phyloP scores from a whole-genome alignment of 305 asterid genomes.

The Ilex paraguariensis region DNA sequence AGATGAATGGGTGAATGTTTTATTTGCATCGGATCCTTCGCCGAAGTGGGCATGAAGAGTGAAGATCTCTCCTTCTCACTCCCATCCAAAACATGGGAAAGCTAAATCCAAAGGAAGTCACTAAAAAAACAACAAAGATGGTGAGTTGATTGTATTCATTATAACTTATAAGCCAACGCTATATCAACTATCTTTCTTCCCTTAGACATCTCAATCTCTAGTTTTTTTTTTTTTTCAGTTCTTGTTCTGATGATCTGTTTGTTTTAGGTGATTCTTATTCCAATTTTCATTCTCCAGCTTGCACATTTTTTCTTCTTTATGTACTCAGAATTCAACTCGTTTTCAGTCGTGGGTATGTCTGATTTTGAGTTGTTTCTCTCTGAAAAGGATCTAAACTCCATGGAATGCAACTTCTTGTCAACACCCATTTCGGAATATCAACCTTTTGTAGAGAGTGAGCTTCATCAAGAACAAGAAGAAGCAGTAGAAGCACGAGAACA shows the following conservation, averaged over 20 bases:
- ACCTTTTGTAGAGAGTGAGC: not conserved
- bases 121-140: conserved; percentile 16
- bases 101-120: conserved; percentile 6
- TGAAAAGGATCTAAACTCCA: conserved; percentile 21
- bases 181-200: conserved; percentile 23
- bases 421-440: conserved; percentile 3
- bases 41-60: conserved; percentile 22
- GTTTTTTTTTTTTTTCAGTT: conserved; percentile 9
- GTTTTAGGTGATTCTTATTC: conserved; percentile 8
- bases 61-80: not conserved
- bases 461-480: not conserved
- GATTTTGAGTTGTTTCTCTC: conserved; percentile 14
- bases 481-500: not conserved
- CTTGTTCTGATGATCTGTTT: not conserved
- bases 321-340: conserved; percentile 8
- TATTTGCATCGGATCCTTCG: conserved; percentile 70
- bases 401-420: conserved; percentile 13
- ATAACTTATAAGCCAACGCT: conserved; percentile 1
- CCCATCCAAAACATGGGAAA: conserved; percentile 19
- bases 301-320: not conserved
- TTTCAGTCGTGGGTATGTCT: conserved; percentile 32
- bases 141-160: conserved; percentile 25
- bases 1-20: not conserved
- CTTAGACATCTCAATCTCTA: conserved; percentile 8
- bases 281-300: not conserved